Evolutionary conservation across 2,329 filamentous ascomycete genomes (phyloP).

Genomic region (Gremmenia infestans): DNA sequence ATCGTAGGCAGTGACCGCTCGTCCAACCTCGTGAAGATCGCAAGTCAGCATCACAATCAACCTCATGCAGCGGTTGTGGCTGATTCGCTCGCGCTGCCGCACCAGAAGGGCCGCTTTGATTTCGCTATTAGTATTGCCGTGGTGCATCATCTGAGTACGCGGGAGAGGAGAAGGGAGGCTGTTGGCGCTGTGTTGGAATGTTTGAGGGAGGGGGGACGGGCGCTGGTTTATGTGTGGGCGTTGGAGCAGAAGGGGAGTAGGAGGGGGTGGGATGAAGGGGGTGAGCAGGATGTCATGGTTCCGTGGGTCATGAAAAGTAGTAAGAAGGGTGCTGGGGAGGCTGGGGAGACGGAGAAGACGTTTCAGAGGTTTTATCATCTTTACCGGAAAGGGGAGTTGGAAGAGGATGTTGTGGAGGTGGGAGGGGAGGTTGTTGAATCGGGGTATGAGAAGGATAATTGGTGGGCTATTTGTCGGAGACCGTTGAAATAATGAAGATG

Average conservation of each 20-base stretch:
- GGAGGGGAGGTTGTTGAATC: conserved; percentile 72
- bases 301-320: conserved; percentile 71
- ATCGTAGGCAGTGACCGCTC: conserved; percentile 84
- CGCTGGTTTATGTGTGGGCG: conserved; percentile 90
- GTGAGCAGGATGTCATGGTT: conserved; percentile 87
- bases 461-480: conserved; percentile 69
- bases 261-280: conserved; percentile 79
- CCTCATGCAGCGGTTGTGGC: conserved; percentile 70
- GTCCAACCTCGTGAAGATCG: conserved; percentile 48
- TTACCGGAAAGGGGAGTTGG: conserved; percentile 80
- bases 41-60: conserved; percentile 33
- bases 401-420: conserved; percentile 68
- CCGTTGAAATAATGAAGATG: not conserved
- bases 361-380: conserved; percentile 94
- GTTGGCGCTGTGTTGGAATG: conserved; percentile 66
- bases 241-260: conserved; percentile 85
- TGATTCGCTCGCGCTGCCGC: conserved; percentile 79
- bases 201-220: conserved; percentile 55
- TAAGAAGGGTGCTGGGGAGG: conserved; percentile 32
- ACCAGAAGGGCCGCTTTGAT: conserved; percentile 63
- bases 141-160: conserved; percentile 85
- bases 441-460: conserved; percentile 97
- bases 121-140: conserved; percentile 95
- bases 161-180: conserved; percentile 64
- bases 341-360: conserved; percentile 33